A percentile compares a stretch with the other conserved stretches of the same genome.
Evolutionary conservation across 495 filamentous ascomycete species (phyloP).

Genomic region (Oleoguttula mirabilis): DNA sequence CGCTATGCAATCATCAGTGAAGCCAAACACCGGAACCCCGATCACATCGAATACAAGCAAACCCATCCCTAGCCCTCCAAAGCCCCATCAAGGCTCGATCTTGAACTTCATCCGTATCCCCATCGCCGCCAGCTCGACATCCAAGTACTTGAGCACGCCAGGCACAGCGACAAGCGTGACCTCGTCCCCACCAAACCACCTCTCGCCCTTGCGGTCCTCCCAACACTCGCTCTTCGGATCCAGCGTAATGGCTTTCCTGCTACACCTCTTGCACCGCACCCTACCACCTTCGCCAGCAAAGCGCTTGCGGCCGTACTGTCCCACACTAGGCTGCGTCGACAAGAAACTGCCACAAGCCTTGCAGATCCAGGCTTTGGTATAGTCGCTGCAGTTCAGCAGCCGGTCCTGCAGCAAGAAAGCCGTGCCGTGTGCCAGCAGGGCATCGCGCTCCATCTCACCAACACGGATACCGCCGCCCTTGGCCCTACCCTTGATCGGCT

Average conservation of each 20-base stretch:
- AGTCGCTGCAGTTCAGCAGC: constrained; percentile 91
- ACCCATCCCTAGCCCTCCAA: not conserved
- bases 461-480: constrained; percentile 97
- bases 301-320: constrained; percentile 28
- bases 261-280: constrained; percentile 77
- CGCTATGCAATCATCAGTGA: no score
- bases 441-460: constrained; percentile 97
- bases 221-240: constrained; percentile 42
- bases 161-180: constrained; percentile 86
- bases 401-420: constrained; percentile 92
- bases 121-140: constrained; percentile 92
- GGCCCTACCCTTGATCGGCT: constrained; percentile 91
- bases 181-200: constrained; percentile 77
- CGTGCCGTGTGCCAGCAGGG: constrained; percentile 83
- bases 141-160: constrained; percentile 80
- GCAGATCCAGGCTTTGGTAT: constrained; percentile 78
- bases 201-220: constrained; percentile 76
- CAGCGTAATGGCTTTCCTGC: constrained; percentile 43
- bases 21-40: not conserved
- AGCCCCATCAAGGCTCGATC: constrained; percentile 43
- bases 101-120: constrained; percentile 82
- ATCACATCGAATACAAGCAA: not conserved
- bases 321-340: constrained; percentile 62
- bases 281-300: constrained; percentile 44
- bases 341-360: constrained; percentile 78